phyloP scores from a whole-genome alignment of 305 asterid genomes.

The Plantago coronopus region DNA sequence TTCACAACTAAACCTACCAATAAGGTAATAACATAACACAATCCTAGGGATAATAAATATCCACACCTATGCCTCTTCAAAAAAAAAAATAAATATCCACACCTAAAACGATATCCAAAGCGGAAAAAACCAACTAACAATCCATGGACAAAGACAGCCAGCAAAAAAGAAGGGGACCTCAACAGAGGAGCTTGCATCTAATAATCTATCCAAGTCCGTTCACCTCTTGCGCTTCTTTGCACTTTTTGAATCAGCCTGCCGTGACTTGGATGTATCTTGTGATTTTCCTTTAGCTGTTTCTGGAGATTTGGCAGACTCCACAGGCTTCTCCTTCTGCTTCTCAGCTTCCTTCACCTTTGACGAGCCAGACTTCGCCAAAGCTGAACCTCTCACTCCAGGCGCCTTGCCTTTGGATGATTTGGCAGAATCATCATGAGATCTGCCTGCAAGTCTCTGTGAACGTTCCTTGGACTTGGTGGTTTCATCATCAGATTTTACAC shows the following conservation, averaged over 20 bases:
- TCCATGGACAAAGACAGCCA: slow-evolving; percentile 15
- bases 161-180: not conserved
- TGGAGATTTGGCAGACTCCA: slow-evolving; percentile 33
- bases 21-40: slow-evolving; percentile 5
- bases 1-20: too few species aligned
- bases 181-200: too few species aligned
- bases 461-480: slow-evolving; percentile 35
- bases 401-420: slow-evolving; percentile 42
- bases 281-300: slow-evolving; percentile 48
- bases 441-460: slow-evolving; percentile 40
- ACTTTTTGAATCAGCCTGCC: slow-evolving; percentile 43
- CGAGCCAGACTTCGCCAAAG: slow-evolving; percentile 37
- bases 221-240: slow-evolving; percentile 63
- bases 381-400: slow-evolving; percentile 27
- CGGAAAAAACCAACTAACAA: not conserved
- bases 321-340: slow-evolving; percentile 35
- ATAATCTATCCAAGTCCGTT: slow-evolving; percentile 15
- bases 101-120: slow-evolving; percentile 29
- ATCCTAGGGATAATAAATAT: slow-evolving; percentile 2
- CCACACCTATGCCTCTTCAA: slow-evolving; percentile 3
- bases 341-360: slow-evolving; percentile 60
- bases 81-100: slow-evolving; percentile 1
- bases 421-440: slow-evolving; percentile 39
- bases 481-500: slow-evolving; percentile 38
- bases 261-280: slow-evolving; percentile 37